These are phyloP conservation scores for Scedosporium aurantiacum DNA, from an alignment of 2,329 filamentous ascomycete genomes.

Conservation along the genomic window DNA sequence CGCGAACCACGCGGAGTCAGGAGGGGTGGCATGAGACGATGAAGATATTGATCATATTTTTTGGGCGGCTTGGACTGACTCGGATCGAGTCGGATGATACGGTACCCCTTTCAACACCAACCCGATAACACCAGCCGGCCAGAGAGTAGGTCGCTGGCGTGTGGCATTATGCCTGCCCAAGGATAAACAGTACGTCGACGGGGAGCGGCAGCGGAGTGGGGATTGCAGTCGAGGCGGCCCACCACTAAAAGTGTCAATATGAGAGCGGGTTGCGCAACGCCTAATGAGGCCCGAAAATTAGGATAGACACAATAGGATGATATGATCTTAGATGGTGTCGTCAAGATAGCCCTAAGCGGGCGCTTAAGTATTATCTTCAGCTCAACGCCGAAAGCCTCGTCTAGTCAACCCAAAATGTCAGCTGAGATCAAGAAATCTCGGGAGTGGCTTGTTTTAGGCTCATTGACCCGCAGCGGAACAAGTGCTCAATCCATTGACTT, in stretches of 20 bases:
- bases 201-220: too few species aligned
- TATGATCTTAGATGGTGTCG: background rate
- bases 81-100: background rate
- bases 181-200: background rate
- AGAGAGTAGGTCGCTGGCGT: too few species aligned
- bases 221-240: too few species aligned
- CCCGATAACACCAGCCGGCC: too few species aligned
- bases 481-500: background rate
- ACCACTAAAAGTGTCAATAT: too few species aligned
- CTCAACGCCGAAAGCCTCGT: constrained; percentile 1
- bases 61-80: background rate
- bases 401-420: background rate
- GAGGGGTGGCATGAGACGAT: background rate
- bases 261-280: background rate
- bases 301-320: too few species aligned
- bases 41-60: background rate
- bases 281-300: background rate
- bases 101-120: too few species aligned
- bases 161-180: background rate
- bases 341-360: background rate
- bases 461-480: constrained; percentile 2
- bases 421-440: constrained; percentile 1
- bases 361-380: background rate
- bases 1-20: background rate
- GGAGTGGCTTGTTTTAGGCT: constrained; percentile 6